Percentiles rank a stretch among this genome's conserved stretches.
Conservation (phyloP, 352 stramenopile species). For the Phytophthora fragariaefolia region DNA sequence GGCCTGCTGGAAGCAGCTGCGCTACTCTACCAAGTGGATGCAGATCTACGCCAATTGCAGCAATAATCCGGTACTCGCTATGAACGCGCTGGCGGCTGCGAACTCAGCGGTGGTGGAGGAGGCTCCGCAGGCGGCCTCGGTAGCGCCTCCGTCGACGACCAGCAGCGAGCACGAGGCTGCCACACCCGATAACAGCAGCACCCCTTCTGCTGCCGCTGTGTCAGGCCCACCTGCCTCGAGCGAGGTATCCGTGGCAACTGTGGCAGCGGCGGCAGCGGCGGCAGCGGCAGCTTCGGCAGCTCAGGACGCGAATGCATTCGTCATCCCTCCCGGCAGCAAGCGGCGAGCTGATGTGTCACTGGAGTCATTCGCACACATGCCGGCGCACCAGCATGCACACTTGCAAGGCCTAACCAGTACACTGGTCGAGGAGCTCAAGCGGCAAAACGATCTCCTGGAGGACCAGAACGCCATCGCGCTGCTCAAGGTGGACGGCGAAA, state of each 20-base stretch:
- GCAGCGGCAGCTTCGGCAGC: constrained; percentile 12
- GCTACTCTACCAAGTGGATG: constrained; percentile 68
- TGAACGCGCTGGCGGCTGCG: constrained; percentile 8
- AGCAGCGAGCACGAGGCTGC: constrained; percentile 24
- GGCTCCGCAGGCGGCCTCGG: neutral
- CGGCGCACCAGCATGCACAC: constrained; percentile 21
- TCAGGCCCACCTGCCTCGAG: neutral
- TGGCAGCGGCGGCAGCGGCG: constrained; percentile 14
- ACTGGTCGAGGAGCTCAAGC: constrained; percentile 60
- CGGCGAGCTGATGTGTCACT: constrained; percentile 20
- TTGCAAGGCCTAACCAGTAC: constrained; percentile 37
- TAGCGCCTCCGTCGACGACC: constrained; percentile 1
- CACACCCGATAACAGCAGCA: neutral
- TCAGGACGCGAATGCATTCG: constrained; percentile 8
- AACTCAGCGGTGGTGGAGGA: constrained; percentile 8
- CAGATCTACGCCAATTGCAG: constrained; percentile 61
- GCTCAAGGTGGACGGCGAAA: constrained; percentile 58
- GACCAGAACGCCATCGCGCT: constrained; percentile 79
- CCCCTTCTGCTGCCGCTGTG: constrained; percentile 3
- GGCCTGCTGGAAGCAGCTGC: constrained; percentile 71
- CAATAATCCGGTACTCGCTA: constrained; percentile 24
- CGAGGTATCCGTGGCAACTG: neutral
- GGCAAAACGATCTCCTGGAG: constrained; percentile 72
- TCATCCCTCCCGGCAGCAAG: constrained; percentile 15
- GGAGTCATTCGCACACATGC: constrained; percentile 18